Percentiles rank a stretch among this genome's conserved stretches.
Evolutionary conservation across 2,329 filamentous ascomycete genomes (phyloP).

Genomic region (Epicoccum sorghinum): DNA sequence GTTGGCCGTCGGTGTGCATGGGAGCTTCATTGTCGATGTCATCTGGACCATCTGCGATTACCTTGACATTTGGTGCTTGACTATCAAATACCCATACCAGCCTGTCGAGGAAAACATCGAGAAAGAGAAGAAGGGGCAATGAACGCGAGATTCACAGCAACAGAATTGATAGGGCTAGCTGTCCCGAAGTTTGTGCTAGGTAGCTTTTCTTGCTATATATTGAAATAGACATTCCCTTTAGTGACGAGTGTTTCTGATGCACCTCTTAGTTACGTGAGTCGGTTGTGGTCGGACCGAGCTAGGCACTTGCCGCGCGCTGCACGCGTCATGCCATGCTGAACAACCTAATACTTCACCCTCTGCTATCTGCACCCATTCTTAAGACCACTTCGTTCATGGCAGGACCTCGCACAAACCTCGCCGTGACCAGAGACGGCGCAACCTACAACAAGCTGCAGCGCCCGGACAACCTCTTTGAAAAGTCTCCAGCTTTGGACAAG

Average conservation of each 20-base stretch:
- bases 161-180: background rate
- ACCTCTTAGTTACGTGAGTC: no score
- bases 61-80: constrained; percentile 97
- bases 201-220: background rate
- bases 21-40: constrained; percentile 95
- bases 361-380: no score
- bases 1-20: constrained; percentile 86
- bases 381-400: no score
- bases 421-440: constrained; percentile 43
- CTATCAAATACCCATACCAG: constrained; percentile 81
- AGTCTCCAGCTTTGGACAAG: background rate
- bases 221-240: background rate
- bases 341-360: background rate
- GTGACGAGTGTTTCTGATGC: no score
- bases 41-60: constrained; percentile 98
- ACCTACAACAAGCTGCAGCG: constrained; percentile 47
- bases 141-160: background rate
- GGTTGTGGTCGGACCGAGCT: no score
- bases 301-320: no score
- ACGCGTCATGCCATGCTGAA: no score
- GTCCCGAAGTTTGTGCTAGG: no score
- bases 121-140: constrained; percentile 35
- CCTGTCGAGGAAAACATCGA: constrained; percentile 45
- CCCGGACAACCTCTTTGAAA: constrained; percentile 36
- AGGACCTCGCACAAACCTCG: constrained; percentile 31